phyloP scores from a whole-genome alignment of 2,329 filamentous ascomycete species.

The Thermothelomyces thermophilus region DNA sequence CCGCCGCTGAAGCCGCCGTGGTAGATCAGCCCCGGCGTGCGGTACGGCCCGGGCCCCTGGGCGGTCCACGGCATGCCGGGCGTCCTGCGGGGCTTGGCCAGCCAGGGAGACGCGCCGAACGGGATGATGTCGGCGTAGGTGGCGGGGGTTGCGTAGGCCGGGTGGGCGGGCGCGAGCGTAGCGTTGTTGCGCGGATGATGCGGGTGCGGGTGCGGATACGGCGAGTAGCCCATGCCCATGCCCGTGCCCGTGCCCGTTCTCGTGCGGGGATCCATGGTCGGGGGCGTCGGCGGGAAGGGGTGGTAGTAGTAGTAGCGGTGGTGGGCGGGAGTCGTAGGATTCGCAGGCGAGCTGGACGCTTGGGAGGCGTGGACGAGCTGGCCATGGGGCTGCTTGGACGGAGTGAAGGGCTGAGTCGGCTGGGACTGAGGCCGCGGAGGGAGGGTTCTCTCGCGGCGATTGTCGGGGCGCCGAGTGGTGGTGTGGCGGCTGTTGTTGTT shows the following conservation, averaged over 20 bases:
- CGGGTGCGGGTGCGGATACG: background rate
- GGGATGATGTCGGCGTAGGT: slow-evolving; percentile 15
- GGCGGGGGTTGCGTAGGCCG: slow-evolving; percentile 4
- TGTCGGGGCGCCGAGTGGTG: background rate
- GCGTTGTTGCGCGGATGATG: background rate
- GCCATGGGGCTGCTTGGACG: background rate
- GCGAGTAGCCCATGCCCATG: background rate
- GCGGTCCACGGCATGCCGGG: background rate
- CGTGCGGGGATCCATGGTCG: background rate
- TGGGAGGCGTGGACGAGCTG: background rate
- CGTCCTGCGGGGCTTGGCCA: background rate
- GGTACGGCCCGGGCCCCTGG: slow-evolving; percentile 13
- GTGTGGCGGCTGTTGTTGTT: background rate
- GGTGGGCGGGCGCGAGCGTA: slow-evolving; percentile 9
- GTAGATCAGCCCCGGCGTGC: slow-evolving; percentile 1
- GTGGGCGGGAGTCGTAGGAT: background rate
- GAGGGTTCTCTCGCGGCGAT: background rate
- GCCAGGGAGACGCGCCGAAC: slow-evolving; percentile 11
- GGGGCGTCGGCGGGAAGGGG: background rate
- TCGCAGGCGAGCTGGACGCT: background rate
- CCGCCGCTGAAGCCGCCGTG: background rate
- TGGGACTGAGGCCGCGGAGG: background rate
- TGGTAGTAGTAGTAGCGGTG: background rate
- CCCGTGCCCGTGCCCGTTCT: background rate
- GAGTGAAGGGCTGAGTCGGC: background rate